These are phyloP conservation scores for Halteria grandinella DNA, from an alignment of 73 alveolate genomes.

Conservation along the genomic window DNA sequence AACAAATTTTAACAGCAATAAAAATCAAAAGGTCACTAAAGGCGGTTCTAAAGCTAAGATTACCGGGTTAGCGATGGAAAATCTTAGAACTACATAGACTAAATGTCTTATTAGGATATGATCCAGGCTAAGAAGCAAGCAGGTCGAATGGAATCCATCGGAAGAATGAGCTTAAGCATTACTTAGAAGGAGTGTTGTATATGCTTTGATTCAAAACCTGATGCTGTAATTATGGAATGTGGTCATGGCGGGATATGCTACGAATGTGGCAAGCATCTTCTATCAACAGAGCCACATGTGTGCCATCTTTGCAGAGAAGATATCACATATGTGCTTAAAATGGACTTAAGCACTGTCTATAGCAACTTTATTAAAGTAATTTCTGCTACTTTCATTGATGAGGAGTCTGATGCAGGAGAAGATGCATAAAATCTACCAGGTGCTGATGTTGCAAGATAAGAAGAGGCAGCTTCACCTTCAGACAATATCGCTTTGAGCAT, in stretches of 20 bases:
- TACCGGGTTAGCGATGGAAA: too few relatives aligned
- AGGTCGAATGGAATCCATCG: too few relatives aligned
- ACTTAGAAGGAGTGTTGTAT: slow-evolving; percentile 46
- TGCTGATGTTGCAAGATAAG: too few relatives aligned
- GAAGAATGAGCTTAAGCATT: slow-evolving; percentile 5
- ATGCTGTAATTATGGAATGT: slow-evolving; percentile 75
- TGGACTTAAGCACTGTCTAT: slow-evolving; percentile 48
- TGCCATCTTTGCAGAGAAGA: slow-evolving; percentile 67
- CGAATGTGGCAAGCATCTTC: slow-evolving; percentile 65
- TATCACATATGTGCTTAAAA: slow-evolving; percentile 40
- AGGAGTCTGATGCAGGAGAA: slow-evolving; percentile 25
- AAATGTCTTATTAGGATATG: too few relatives aligned
- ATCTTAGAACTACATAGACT: too few relatives aligned
- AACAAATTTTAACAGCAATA: too few relatives aligned
- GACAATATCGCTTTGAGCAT: too few relatives aligned
- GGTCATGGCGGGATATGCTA: slow-evolving; percentile 82
- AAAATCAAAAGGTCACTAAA: too few relatives aligned
- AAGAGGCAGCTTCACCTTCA: too few relatives aligned
- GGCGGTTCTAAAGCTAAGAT: too few relatives aligned
- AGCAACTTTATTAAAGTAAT: slow-evolving; percentile 49
- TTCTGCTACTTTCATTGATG: slow-evolving; percentile 56
- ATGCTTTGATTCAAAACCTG: slow-evolving; percentile 50
- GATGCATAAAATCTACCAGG: background rate
- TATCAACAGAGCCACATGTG: slow-evolving; percentile 42
- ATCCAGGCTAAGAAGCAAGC: too few relatives aligned